These are phyloP conservation scores for Peniophora sp. DNA, from an alignment of 1,284 basidiomycete species.

Conservation along the genomic window DNA sequence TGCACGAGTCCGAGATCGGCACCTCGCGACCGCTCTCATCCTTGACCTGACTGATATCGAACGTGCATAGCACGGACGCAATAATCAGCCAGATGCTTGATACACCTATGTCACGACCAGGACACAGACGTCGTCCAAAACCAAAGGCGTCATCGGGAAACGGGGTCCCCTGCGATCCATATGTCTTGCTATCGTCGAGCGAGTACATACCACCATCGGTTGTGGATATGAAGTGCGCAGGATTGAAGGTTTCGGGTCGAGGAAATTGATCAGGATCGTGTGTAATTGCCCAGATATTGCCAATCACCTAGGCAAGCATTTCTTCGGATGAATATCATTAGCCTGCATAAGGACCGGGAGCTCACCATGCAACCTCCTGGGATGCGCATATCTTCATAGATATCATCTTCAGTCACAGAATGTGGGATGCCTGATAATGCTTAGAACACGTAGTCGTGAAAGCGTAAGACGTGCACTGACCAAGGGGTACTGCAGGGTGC, in stretches of 20 bases:
- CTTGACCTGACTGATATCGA: conserved; percentile 18
- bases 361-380: conserved; percentile 11
- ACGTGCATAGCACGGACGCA: conserved; percentile 18
- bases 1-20: conserved; percentile 16
- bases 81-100: conserved; percentile 22
- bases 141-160: conserved; percentile 12
- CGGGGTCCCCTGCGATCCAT: too few relatives aligned
- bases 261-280: conserved; percentile 9
- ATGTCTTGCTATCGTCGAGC: not conserved
- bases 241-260: conserved; percentile 10
- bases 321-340: too few relatives aligned
- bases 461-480: conserved; percentile 1
- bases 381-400: conserved; percentile 12
- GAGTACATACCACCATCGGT: not conserved
- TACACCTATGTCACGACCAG: conserved; percentile 22
- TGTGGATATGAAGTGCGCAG: conserved; percentile 12
- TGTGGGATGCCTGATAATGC: conserved; percentile 6
- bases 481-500: conserved; percentile 9
- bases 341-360: too few relatives aligned
- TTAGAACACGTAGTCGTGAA: not conserved
- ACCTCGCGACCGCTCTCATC: conserved; percentile 17
- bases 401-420: conserved; percentile 6
- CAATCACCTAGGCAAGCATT: too few relatives aligned
- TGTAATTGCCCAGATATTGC: conserved; percentile 8
- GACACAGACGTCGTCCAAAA: conserved; percentile 16